Conservation (phyloP, 2,329 filamentous ascomycete genomes). For the Graphilbum ipis-grandicollis region DNA sequence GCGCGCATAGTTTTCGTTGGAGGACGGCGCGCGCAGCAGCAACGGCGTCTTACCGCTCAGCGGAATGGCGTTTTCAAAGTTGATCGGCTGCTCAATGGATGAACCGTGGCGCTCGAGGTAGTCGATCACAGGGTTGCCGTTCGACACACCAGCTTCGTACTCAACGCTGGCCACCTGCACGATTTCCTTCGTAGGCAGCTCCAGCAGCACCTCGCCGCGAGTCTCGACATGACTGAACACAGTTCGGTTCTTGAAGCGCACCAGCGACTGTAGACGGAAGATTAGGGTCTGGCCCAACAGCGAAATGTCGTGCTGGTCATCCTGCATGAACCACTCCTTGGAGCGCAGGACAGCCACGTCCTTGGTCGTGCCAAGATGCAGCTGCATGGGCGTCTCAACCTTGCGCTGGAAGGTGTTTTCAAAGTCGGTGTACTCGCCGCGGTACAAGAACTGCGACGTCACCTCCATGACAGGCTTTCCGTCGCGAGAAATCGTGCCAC, state of each 20-base stretch:
- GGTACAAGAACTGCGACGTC: constrained; percentile 94
- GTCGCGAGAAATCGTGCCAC: constrained; percentile 78
- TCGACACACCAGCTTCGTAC: constrained; percentile 78
- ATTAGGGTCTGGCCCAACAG: constrained; percentile 84
- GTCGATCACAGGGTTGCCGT: constrained; percentile 92
- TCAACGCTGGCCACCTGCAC: constrained; percentile 96
- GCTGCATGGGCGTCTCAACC: constrained; percentile 84
- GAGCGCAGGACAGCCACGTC: constrained; percentile 88
- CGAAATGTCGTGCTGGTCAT: constrained; percentile 54
- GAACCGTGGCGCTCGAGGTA: constrained; percentile 85
- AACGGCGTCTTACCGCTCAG: constrained; percentile 84
- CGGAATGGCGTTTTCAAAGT: constrained; percentile 95
- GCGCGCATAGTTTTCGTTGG: constrained; percentile 94
- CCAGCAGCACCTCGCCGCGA: constrained; percentile 76
- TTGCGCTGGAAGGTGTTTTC: constrained; percentile 99
- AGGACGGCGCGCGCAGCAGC: constrained; percentile 75
- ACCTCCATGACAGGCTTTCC: constrained; percentile 90
- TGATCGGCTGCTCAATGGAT: constrained; percentile 86
- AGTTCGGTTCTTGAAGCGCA: constrained; percentile 87
- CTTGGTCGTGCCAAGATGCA: constrained; percentile 72
- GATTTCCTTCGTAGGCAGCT: constrained; percentile 90
- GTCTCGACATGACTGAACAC: constrained; percentile 88
- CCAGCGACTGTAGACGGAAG: constrained; percentile 84
- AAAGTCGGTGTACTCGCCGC: constrained; percentile 79
- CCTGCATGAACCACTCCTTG: constrained; percentile 93